These are phyloP conservation scores for Dactylorhiza incarnata DNA, from an alignment of 106 monocot genomes.

Conservation along the genomic window DNA sequence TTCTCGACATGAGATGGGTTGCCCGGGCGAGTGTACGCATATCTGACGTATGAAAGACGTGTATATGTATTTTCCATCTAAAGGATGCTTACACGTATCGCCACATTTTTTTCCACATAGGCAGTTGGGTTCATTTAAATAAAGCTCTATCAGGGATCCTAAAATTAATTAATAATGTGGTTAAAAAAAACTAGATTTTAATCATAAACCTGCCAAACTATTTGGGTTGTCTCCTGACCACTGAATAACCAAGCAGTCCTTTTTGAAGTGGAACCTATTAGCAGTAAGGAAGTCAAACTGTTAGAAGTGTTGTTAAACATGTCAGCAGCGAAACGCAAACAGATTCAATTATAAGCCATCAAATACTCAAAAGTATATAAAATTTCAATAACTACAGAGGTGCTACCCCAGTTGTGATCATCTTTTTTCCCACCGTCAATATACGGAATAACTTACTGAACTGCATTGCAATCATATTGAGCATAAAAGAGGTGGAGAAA, in stretches of 20 bases:
- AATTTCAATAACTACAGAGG: not conserved
- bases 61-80: no score
- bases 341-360: not conserved
- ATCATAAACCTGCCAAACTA: conserved; percentile 80
- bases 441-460: not conserved
- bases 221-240: conserved; percentile 99
- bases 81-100: no score
- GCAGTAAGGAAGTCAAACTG: conserved; percentile 7
- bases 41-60: no score
- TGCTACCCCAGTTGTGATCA: not conserved
- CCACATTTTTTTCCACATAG: not conserved
- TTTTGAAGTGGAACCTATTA: conserved; percentile 62
- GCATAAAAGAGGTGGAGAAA: not conserved
- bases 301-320: not conserved
- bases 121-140: not conserved
- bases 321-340: not conserved
- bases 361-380: not conserved
- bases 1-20: no score
- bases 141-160: not conserved
- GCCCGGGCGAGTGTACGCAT: no score
- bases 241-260: conserved; percentile 66
- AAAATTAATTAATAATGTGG: not conserved
- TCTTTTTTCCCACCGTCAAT: not conserved
- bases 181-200: not conserved
- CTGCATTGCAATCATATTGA: not conserved